Evolutionary conservation across 352 stramenopile genomes (phyloP), one percentile per base, ranked within the genome.

Genomic region (Globisporangium irregulare): DNA sequence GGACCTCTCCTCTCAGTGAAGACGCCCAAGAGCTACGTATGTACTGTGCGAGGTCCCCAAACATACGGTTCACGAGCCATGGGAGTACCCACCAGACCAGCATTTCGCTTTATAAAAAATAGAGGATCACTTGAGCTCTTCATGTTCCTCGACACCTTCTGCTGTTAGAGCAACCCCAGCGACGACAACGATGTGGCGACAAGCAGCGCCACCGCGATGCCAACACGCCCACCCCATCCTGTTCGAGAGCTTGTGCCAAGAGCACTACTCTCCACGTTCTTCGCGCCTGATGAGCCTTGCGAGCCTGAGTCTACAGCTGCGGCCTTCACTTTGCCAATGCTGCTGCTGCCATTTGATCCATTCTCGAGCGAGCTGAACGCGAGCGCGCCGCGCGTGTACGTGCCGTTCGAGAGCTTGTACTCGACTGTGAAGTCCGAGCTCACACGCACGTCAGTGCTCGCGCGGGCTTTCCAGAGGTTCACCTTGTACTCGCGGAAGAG

Each of bases 401-500:
- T 69, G 25, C 73, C 75, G 20, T 79, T 67, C 41, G 50, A 15
- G 38, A 72, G 56, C 9, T 60, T 51, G 61, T 87, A 80, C 64
- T 84, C 71, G 38, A 90, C 74, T 46, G 74, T 84, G 63, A 87
- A 66, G 18, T 80, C 72, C 2, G 59, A 32, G 4, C 69, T 67
- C 10, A 90, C 61, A 10, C 74, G 70, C 32, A 88, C 76, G 10
- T 76, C 70, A 22, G 67, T 81, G 43, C 73, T 69, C 7, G 67
- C 74, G 9, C 76, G 70, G 24, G 67, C 75, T 54, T 75, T 75
- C 62, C 50, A 65, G n/a, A 82, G 60, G 54, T 84, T 82, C 50
- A 67, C 78, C 2, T 66, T 77, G 62, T 75, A 71, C 53, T 76
- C 71, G 15, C 72, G 67, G 59, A 78, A 90, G 22, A 90, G 60